Base-by-base conservation (phyloP, 2,329 filamentous ascomycete genomes). In the Colletotrichum costaricense region DNA sequence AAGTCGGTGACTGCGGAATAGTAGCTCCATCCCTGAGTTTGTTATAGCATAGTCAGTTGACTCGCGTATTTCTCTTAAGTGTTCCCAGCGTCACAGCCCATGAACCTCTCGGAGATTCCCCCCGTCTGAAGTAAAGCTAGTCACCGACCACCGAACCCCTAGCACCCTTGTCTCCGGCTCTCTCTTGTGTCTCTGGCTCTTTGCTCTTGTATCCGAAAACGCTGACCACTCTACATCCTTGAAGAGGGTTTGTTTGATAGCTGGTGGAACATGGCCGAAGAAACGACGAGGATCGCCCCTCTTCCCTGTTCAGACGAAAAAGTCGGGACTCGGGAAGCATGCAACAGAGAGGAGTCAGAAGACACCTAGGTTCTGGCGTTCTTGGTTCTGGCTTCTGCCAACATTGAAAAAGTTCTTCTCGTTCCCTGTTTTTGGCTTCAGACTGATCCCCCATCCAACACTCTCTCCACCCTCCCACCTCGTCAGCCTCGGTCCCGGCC, bases 341-440 rank as follows among this genome's bases (percentile, higher is more conserved):
- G 38, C 38, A 42, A 42, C 38, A 42, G 8, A 42, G 28, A 46
- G 57, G 66, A 54, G 28, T 38, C 54, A 55, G 56, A 19, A 38
- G 66, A 30, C 54, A 46, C 63, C 28, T 22, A 55, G 35, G 63
- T 28, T 28, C 49, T 14, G 35, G 38, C 38, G 56, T 46, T 49
- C 46, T 52, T 67, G 64, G 57, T 54, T 72, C 57, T 22, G 49
- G 19, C 38, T 19, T 42, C 22, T 66, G 70, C n/a, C 46, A 65
- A 55, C 69, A 35, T 22, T 65, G 33, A 49, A 49, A 49, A 49
- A 49, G 19, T n/a, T 49, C 42, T 8, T 49, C 4, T 24, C n/a
- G 30, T 73, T 73, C 70, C 70, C 67, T 65, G 60, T 70, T 73
- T 73, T 63, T 42, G 28, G 26, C 26, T 49, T 8, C 30, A 28